Evolutionary conservation across 306 rosid genomes (phyloP), one percentile per base, ranked within the genome.

Genomic region (Gleditsia sinensis): DNA sequence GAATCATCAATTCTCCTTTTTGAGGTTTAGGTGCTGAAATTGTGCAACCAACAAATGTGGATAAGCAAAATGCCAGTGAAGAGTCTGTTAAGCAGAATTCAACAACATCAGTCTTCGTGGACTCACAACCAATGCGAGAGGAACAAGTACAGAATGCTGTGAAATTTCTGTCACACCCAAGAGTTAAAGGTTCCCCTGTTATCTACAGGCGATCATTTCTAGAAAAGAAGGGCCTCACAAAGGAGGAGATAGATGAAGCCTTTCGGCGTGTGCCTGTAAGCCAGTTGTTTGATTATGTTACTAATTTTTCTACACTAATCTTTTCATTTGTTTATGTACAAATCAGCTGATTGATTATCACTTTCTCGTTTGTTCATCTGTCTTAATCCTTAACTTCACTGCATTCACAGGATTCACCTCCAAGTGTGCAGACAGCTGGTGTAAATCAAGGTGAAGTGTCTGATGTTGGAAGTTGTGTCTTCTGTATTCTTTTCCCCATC

Each of bases 201-300:
- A 70, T 94, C 24, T 92, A 86, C 46, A 83, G 99, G 80, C 83
- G 96, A 50, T 94, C 99, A 50, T 94, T 94, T 84, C 82, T 94
- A 53, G 98, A 94, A 81, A 88, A 85, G 86, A 94, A 94, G 84
- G 98, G 96, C 67, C 98, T 94, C 20, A 86, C 99, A 2, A 94
- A 86, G 82, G 99, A 94, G 76, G 99, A 94, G 97, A 94, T 94
- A 56, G 99, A 94, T 63, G 99, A 94, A 82, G 96, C 99, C 28
- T 94, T 94, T 81, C 92, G 54, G 32, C 96, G 86, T 63, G 99
- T 87, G 66, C 99, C 99, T 14, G 98, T 94, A 77, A 83, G 96
- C 78, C 36, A 80, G 49, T 45, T 40, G 7, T 24, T 71, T 33
- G 30, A 74, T n/a, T 28, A 21, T 48, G 28, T 57, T 25, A 17